Conservation (phyloP, 2,329 filamentous ascomycete species). For the Curvularia lunata region DNA sequence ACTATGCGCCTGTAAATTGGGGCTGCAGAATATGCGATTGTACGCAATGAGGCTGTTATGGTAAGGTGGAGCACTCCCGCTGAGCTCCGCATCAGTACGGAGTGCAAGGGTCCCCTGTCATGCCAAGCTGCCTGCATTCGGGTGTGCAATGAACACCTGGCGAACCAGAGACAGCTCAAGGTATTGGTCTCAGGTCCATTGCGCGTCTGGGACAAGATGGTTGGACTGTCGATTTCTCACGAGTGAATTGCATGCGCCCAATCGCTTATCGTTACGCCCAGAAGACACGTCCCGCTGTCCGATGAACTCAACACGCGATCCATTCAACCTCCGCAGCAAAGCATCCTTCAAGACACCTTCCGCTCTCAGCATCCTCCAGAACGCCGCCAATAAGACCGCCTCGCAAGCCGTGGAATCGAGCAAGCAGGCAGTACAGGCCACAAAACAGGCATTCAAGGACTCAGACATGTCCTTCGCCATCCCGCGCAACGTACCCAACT, state of each 20-base stretch:
- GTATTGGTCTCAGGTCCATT: constrained; percentile 3
- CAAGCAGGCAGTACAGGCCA: constrained; percentile 43
- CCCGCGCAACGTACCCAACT: constrained; percentile 52
- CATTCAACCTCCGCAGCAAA: constrained; percentile 53
- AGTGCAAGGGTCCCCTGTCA: constrained; percentile 26
- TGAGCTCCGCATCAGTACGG: constrained; percentile 20
- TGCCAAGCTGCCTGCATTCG: constrained; percentile 19
- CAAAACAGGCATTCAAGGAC: constrained; percentile 40
- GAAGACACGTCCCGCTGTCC: constrained; percentile 18
- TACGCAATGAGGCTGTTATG: neutral
- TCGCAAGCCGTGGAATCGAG: constrained; percentile 35
- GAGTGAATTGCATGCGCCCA: constrained; percentile 15
- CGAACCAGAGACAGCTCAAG: constrained; percentile 16
- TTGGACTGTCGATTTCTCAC: constrained; percentile 3
- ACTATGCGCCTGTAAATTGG: too few relatives aligned
- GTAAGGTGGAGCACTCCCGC: constrained; percentile 19
- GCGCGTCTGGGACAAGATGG: constrained; percentile 11
- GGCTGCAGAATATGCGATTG: too few relatives aligned
- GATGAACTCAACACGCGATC: constrained; percentile 55
- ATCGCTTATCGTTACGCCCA: neutral
- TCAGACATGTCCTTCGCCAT: constrained; percentile 53
- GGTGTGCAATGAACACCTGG: constrained; percentile 36
- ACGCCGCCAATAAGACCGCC: constrained; percentile 37
- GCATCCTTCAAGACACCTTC: constrained; percentile 36
- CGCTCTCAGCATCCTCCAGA: constrained; percentile 41